Evolutionary conservation across 2,329 filamentous ascomycete species (phyloP).

Genomic region (Exophiala dermatitidis): DNA sequence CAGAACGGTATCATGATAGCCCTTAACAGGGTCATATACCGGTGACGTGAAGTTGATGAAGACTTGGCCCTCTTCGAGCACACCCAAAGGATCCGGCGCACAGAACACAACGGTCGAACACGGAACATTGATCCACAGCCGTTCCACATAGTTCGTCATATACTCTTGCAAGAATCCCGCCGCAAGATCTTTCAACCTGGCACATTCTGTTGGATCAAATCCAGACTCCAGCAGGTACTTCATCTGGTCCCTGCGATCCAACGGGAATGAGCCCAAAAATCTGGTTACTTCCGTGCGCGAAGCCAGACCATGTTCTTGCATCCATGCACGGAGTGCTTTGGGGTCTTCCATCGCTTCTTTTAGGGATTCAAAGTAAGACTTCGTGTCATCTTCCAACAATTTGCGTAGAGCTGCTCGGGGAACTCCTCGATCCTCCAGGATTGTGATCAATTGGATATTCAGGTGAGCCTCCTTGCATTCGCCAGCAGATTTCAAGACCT

Average conservation of each 20-base stretch:
- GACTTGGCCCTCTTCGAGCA: conserved; percentile 49
- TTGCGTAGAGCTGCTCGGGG: conserved; percentile 37
- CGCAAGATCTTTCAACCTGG: conserved; percentile 32
- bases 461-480: conserved; percentile 29
- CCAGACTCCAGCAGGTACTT: conserved; percentile 40
- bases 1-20: conserved; percentile 40
- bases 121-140: conserved; percentile 43
- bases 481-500: conserved; percentile 42
- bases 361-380: conserved; percentile 33
- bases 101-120: conserved; percentile 50
- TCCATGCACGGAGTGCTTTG: conserved; percentile 18
- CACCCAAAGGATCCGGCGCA: conserved; percentile 48
- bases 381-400: conserved; percentile 35
- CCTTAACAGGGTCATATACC: conserved; percentile 34
- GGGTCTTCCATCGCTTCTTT: conserved; percentile 13
- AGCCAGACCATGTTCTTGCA: conserved; percentile 14
- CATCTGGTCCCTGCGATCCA: conserved; percentile 32
- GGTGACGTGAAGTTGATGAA: conserved; percentile 48
- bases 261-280: conserved; percentile 33
- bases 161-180: conserved; percentile 35
- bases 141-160: conserved; percentile 39
- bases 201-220: conserved; percentile 38
- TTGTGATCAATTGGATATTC: conserved; percentile 49
- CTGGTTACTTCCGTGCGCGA: background rate
- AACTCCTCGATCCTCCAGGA: conserved; percentile 48